phyloP scores from a whole-genome alignment of 2,329 filamentous ascomycete genomes.

The Cercospora zeae-maydis region DNA sequence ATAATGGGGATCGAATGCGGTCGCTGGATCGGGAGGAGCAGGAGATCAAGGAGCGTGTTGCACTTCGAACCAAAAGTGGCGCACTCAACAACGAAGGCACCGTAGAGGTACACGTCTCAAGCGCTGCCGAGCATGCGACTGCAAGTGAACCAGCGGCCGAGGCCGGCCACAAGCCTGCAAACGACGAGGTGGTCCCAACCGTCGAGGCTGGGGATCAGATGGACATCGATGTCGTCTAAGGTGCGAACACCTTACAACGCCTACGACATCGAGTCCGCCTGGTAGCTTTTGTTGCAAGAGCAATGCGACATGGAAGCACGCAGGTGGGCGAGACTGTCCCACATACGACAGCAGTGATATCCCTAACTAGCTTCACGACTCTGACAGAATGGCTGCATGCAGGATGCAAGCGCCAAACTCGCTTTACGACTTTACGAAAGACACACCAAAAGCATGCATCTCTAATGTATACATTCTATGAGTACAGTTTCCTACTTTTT shows the following conservation, averaged over 20 bases:
- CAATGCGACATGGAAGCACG: neutral
- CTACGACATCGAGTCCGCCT: neutral
- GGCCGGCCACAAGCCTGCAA: neutral
- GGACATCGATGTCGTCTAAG: neutral
- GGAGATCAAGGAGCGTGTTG: conserved; percentile 44
- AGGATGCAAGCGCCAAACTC: neutral
- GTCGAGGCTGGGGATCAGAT: conserved; percentile 1
- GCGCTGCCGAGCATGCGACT: neutral
- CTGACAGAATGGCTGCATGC: neutral
- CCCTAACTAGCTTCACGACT: neutral
- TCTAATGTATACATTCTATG: conserved; percentile 9
- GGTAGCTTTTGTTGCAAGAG: neutral
- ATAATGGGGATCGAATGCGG: conserved; percentile 46
- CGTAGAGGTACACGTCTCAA: conserved; percentile 21
- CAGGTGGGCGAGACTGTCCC: neutral
- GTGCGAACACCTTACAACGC: too few species aligned
- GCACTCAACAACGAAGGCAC: conserved; percentile 17
- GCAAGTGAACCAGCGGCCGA: neutral
- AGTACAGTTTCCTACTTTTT: conserved; percentile 1
- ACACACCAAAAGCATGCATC: conserved; percentile 2
- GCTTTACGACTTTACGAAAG: conserved; percentile 4
- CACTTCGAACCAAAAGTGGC: conserved; percentile 28
- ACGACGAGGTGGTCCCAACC: neutral
- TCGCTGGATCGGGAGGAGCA: conserved; percentile 47
- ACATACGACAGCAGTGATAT: neutral